Base-by-base conservation (phyloP, 1,284 basidiomycete genomes). In the Gymnopus androsaceus region DNA sequence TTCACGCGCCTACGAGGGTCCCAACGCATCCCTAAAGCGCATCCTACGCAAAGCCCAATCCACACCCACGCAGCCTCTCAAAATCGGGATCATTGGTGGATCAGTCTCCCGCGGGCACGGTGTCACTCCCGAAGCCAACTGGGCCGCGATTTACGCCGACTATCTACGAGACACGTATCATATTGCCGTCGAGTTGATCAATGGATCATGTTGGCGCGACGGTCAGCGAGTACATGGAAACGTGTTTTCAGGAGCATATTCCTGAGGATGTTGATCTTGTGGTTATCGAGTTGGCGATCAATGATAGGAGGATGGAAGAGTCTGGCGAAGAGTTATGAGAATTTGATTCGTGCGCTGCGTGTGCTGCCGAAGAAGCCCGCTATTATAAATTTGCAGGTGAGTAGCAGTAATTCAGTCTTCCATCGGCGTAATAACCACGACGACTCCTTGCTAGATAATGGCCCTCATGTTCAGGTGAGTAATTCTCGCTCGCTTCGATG, bases 211-310 rank as follows among this genome's bases (percentile, higher is more conserved):
- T 50, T 3, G 48, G 48, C 3, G 48, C 48, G 14, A 50, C 48
- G 9, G n/a, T 36, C 14, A 50, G 48, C 25, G 48, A 50, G n/a
- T 50, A 50, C 21, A 50, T 50, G 48, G 48, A 50, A n/a, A 50
- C 48, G n/a, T 50, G 48, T 50, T 50, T 50, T 14, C 11, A 21
- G 5, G 48, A 50, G 27, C 48, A 50, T 12, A 50, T 50, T 7
- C 48, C 48, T 2, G 36, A 50, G 19, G 48, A 50, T 21, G 48
- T 50, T 34, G 48, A 50, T 38, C 25, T 50, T 34, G 48, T 50
- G 11, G 27, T 50, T 14, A 50, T 50, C 19, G 48, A 50, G 36
- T 31, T 50, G n/a, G 48, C 48, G 4, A 50, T 50, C 11, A 50
- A 50, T 36, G 48, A 50, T 28, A 36, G 36, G 19, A 34, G 48